A percentile compares a stretch with the other conserved stretches of the same genome.
phyloP scores from a whole-genome alignment of 2,329 filamentous ascomycete species.

The Alternaria sp. region DNA sequence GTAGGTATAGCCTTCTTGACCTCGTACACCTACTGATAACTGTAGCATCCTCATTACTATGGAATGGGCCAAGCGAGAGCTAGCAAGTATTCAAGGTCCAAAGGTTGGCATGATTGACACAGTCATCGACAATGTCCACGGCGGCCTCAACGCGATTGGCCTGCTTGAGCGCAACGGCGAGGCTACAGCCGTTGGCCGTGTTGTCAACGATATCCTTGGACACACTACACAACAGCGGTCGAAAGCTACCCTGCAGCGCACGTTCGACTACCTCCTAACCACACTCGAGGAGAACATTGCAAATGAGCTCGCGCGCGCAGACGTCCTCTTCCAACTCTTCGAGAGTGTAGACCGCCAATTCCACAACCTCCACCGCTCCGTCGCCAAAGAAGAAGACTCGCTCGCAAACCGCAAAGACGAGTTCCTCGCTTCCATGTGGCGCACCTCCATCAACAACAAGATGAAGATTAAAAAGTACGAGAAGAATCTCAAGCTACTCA shows the following conservation, averaged over 20 bases:
- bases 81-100: slow-evolving; percentile 58
- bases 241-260: slow-evolving; percentile 78
- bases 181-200: slow-evolving; percentile 71
- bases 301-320: slow-evolving; percentile 79
- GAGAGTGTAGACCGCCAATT: slow-evolving; percentile 91
- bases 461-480: slow-evolving; percentile 85
- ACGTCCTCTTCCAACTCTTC: slow-evolving; percentile 85
- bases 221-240: slow-evolving; percentile 81
- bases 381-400: slow-evolving; percentile 79
- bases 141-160: slow-evolving; percentile 69
- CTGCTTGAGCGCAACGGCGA: slow-evolving; percentile 48
- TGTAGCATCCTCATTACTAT: slow-evolving; percentile 85
- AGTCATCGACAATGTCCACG: slow-evolving; percentile 86
- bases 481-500: slow-evolving; percentile 81
- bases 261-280: slow-evolving; percentile 84
- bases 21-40: slow-evolving; percentile 18
- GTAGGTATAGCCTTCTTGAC: slow-evolving; percentile 51
- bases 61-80: slow-evolving; percentile 92
- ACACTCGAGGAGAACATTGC: slow-evolving; percentile 90
- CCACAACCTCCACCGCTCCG: slow-evolving; percentile 82
- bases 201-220: slow-evolving; percentile 78
- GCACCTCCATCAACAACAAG: slow-evolving; percentile 79
- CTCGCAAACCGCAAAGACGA: slow-evolving; percentile 84
- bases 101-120: slow-evolving; percentile 66
- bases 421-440: slow-evolving; percentile 84